phyloP scores from a whole-genome alignment of 225 moss, liverwort and hornwort genomes.

The Bryum argenteum region DNA sequence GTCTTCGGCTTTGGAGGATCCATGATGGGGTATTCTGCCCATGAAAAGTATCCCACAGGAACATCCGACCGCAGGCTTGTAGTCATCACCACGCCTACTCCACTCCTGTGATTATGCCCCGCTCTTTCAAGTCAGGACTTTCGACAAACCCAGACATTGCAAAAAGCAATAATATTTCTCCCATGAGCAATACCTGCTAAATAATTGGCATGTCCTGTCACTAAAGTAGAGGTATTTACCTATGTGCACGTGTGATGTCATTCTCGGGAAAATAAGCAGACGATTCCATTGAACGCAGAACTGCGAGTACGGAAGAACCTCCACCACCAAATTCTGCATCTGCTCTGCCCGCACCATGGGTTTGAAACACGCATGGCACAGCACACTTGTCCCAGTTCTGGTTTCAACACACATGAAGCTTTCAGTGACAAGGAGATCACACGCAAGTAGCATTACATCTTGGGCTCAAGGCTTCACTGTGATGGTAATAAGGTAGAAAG shows the following conservation, averaged over 20 bases:
- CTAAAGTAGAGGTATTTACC: slow-evolving; percentile 29
- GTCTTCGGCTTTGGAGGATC: slow-evolving; percentile 62
- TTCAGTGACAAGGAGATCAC: slow-evolving; percentile 19
- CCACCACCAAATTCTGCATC: slow-evolving; percentile 49
- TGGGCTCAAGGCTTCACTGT: slow-evolving; percentile 1
- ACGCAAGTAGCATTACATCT: slow-evolving; percentile 14
- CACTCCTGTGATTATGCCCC: slow-evolving; percentile 38
- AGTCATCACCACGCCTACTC: slow-evolving; percentile 86
- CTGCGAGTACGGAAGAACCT: slow-evolving; percentile 30
- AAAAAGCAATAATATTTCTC: slow-evolving; percentile 3
- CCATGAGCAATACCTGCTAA: slow-evolving; percentile 11
- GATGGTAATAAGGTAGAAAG: background rate
- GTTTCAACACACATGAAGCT: slow-evolving; percentile 17
- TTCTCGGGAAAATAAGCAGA: slow-evolving; percentile 56
- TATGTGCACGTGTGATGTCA: slow-evolving; percentile 44
- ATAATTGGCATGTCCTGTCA: slow-evolving; percentile 5
- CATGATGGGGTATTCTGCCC: slow-evolving; percentile 94
- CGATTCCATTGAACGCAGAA: slow-evolving; percentile 62
- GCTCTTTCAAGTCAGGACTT: slow-evolving; percentile 27
- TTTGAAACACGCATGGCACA: slow-evolving; percentile 70
- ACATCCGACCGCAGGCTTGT: slow-evolving; percentile 97
- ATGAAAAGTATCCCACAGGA: slow-evolving; percentile 95
- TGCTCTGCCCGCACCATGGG: slow-evolving; percentile 29
- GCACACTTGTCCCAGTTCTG: slow-evolving; percentile 75
- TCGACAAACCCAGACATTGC: slow-evolving; percentile 2